These are phyloP conservation scores for Colletotrichum sansevieriae DNA, from an alignment of 2,329 filamentous ascomycete species.

Conservation along the genomic window DNA sequence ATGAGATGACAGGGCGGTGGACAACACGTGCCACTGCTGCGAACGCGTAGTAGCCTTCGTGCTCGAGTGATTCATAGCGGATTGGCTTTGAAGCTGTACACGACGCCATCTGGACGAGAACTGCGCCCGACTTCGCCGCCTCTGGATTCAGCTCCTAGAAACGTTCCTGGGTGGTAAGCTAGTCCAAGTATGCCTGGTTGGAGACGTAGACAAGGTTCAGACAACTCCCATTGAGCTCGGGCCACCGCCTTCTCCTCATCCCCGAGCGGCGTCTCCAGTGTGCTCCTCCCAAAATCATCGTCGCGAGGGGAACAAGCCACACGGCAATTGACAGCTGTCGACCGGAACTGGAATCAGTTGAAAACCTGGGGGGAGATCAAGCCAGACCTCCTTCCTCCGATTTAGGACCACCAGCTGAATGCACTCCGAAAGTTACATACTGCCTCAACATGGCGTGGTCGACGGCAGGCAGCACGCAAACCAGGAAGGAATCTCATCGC, in stretches of 20 bases:
- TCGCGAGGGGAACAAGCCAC: background rate
- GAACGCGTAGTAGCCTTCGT: too few species aligned
- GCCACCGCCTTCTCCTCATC: slow-evolving; percentile 17
- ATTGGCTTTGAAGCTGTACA: too few species aligned
- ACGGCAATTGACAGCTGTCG: slow-evolving; percentile 16
- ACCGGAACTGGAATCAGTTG: slow-evolving; percentile 7
- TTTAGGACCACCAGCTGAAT: slow-evolving; percentile 17
- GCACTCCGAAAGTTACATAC: slow-evolving; percentile 21
- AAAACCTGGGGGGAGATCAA: slow-evolving; percentile 15
- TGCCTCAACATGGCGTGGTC: slow-evolving; percentile 11
- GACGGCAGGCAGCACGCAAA: background rate
- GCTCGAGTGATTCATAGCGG: too few species aligned
- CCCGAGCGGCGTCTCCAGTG: background rate
- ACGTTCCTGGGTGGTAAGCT: too few species aligned
- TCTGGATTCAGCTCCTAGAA: too few species aligned
- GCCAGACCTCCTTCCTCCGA: background rate
- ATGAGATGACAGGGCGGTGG: too few species aligned
- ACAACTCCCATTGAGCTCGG: slow-evolving; percentile 20
- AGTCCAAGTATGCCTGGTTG: slow-evolving; percentile 8
- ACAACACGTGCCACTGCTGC: too few species aligned
- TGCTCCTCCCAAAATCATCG: background rate
- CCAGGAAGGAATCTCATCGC: slow-evolving; percentile 9
- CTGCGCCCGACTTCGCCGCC: too few species aligned
- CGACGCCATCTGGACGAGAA: too few species aligned
- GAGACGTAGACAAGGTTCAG: slow-evolving; percentile 10